phyloP scores from a whole-genome alignment of 768 basidiomycete genomes.

The Porpolomopsis calyptriformis region DNA sequence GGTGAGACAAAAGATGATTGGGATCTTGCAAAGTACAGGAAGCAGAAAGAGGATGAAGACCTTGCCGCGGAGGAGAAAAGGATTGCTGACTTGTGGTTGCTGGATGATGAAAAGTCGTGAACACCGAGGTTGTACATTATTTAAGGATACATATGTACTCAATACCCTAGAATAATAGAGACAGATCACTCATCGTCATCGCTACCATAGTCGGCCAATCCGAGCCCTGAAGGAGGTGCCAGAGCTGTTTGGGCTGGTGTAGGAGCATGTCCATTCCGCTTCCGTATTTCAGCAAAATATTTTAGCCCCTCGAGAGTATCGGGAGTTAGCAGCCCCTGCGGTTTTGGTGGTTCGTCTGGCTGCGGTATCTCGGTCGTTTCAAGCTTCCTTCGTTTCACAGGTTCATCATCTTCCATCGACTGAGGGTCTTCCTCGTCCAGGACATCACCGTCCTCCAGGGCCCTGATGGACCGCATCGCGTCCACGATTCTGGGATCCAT shows the following conservation, averaged over 20 bases:
- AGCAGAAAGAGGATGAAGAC: constrained; percentile 7
- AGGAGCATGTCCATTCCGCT: constrained; percentile 41
- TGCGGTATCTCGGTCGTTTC: constrained; percentile 18
- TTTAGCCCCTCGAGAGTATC: constrained; percentile 86
- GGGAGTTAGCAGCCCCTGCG: constrained; percentile 58
- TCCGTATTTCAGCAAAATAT: constrained; percentile 82
- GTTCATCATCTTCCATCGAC: constrained; percentile 20
- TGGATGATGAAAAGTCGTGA: constrained; percentile 1
- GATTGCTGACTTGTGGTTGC: constrained; percentile 1
- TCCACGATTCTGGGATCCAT: constrained; percentile 87
- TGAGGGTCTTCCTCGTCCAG: constrained; percentile 31
- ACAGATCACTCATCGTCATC: constrained; percentile 37
- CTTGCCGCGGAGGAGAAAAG: constrained; percentile 26
- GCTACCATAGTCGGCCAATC: constrained; percentile 70
- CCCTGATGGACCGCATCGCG: constrained; percentile 76
- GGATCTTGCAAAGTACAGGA: constrained; percentile 40
- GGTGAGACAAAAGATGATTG: constrained; percentile 42
- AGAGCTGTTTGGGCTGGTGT: constrained; percentile 20
- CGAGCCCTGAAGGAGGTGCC: constrained; percentile 37
- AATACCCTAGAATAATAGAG: too few relatives aligned
- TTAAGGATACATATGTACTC: too few relatives aligned
- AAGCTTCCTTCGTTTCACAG: constrained; percentile 25
- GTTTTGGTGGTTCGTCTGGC: constrained; percentile 25
- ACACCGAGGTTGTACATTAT: too few relatives aligned
- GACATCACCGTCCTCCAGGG: constrained; percentile 72